Base-by-base conservation (phyloP, 2,329 filamentous ascomycete genomes). In the Ciborinia camelliae region DNA sequence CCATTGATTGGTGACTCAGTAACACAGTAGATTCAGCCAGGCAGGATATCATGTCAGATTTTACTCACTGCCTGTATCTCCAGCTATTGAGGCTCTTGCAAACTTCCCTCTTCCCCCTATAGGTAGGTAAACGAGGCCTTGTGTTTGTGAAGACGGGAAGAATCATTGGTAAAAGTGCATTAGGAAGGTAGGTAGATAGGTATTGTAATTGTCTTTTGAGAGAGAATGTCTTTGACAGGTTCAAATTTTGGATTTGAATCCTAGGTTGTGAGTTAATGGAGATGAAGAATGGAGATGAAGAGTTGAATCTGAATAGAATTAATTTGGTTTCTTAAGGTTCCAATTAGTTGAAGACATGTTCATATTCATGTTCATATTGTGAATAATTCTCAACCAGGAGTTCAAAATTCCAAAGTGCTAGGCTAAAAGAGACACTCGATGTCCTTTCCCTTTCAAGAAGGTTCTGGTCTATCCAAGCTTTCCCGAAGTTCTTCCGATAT, bases 11-110 rank as follows among this genome's bases (percentile, higher is more conserved):
- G 37, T 4, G n/a, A 30, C n/a, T n/a, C n/a, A 18, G n/a, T 45
- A 37, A 8, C 15, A 23, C 4, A n/a, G 8, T 43, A 28, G 20
- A 53, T 51, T 28, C 35, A 41, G 43, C 35, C 35, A 35, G 41
- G 23, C 30, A 41, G 26, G 23, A 37, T 50, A 63, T 63, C 51
- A 59, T 63, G 53, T 59, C 53, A 63, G 62, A 59, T 43, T 32
- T 5, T 37, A 52, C 30, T 41, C 26, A 15, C 20, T 18, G 26
- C 43, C 23, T 6, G 32, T n/a, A n/a, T n/a, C n/a, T n/a, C n/a
- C n/a, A n/a, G n/a, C n/a, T n/a, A n/a, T 58, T 63, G 52, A 63
- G 62, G 62, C 62, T 63, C 53, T 35, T 30, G 23, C 14, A 18
- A 15, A 28, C 32, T 32, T 30, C n/a, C 43, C 26, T 23, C 7